Conservation (phyloP, 2,329 filamentous ascomycete genomes). For the Pyricularia sp. region DNA sequence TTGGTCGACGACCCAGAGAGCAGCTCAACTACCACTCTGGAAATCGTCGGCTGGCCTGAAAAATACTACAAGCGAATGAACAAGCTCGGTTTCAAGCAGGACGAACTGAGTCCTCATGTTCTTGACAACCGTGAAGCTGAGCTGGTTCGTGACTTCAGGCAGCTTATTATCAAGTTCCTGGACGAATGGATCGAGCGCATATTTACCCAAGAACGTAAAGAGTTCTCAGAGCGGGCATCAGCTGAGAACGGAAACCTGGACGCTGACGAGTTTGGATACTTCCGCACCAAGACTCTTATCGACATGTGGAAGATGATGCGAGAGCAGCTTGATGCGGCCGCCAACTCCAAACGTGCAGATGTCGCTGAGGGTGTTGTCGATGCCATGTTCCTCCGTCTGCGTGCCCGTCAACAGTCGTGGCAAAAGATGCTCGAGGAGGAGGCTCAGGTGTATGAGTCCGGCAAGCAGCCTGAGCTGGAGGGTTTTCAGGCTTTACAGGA, state of each 20-base stretch:
- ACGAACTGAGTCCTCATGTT: conserved; percentile 75
- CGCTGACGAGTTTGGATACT: conserved; percentile 79
- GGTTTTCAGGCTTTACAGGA: conserved; percentile 78
- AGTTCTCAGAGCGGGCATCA: conserved; percentile 64
- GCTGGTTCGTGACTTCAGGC: conserved; percentile 85
- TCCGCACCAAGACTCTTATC: conserved; percentile 83
- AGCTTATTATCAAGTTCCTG: conserved; percentile 89
- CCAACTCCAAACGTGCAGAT: conserved; percentile 75
- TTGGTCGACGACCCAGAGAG: conserved; percentile 77
- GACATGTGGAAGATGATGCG: conserved; percentile 97
- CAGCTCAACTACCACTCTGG: conserved; percentile 79
- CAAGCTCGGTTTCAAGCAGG: conserved; percentile 70
- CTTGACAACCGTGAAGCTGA: conserved; percentile 86
- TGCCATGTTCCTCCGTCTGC: conserved; percentile 85
- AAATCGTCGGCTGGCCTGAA: conserved; percentile 89
- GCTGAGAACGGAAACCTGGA: conserved; percentile 59
- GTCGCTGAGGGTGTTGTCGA: conserved; percentile 94
- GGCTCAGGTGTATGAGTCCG: conserved; percentile 59
- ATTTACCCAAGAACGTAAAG: conserved; percentile 68
- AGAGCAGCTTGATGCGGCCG: conserved; percentile 81
- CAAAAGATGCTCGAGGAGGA: conserved; percentile 84
- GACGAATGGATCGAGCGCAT: conserved; percentile 98
- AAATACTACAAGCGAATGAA: conserved; percentile 96
- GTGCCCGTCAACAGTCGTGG: conserved; percentile 75
- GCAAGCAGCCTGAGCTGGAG: conserved; percentile 44